Evolutionary conservation across 345 rosid species (phyloP).

Genomic region (Bruguiera sexangula): DNA sequence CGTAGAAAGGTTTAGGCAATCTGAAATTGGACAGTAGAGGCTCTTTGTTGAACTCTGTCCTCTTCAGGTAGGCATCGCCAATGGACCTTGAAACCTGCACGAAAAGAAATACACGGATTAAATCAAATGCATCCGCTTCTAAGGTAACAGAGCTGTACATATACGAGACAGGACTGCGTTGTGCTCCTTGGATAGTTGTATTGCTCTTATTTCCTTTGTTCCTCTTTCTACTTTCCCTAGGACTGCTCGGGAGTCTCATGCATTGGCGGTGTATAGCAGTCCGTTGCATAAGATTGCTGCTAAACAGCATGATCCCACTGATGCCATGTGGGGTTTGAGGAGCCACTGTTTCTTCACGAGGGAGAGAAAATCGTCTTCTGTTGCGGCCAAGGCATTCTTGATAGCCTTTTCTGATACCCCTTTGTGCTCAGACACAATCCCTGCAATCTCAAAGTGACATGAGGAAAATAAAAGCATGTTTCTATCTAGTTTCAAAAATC

Average conservation of each 20-base stretch:
- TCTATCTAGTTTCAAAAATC: background rate
- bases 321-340: constrained; percentile 59
- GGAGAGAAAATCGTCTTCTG: constrained; percentile 59
- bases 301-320: constrained; percentile 79
- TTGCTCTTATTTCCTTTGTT: constrained; percentile 37
- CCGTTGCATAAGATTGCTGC: constrained; percentile 68
- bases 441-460: constrained; percentile 31
- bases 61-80: constrained; percentile 82
- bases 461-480: background rate
- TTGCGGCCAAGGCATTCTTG: constrained; percentile 52
- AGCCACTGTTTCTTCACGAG: constrained; percentile 65
- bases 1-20: constrained; percentile 45
- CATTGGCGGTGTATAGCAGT: constrained; percentile 57
- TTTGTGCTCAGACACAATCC: constrained; percentile 41
- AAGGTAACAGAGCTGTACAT: too few relatives aligned
- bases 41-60: constrained; percentile 74
- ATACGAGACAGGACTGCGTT: constrained; percentile 41
- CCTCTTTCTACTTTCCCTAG: constrained; percentile 55
- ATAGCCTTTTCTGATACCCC: constrained; percentile 49
- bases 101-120: background rate
- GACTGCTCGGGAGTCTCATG: constrained; percentile 74
- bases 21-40: constrained; percentile 56
- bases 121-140: background rate
- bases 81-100: constrained; percentile 74
- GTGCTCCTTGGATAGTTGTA: constrained; percentile 72